Percentiles rank a stretch among this genome's conserved stretches.
phyloP scores from a whole-genome alignment of 768 basidiomycete genomes.

The Russula sp. region DNA sequence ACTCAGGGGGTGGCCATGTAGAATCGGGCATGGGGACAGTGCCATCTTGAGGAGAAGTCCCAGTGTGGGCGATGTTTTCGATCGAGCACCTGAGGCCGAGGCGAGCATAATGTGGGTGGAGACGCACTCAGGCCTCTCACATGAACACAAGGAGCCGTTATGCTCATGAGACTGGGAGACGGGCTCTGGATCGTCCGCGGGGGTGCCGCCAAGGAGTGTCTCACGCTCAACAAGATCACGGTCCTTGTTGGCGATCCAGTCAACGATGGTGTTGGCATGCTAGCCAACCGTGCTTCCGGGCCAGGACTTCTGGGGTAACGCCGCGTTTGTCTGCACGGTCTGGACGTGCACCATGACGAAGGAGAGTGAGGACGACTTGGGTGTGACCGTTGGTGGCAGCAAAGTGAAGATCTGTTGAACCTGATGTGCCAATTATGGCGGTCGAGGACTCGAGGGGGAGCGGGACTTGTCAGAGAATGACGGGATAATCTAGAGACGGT shows the following conservation, averaged over 20 bases:
- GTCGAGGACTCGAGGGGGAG: constrained; percentile 54
- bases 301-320: constrained; percentile 77
- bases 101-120: constrained; percentile 26
- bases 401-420: constrained; percentile 93
- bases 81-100: constrained; percentile 73
- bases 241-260: constrained; percentile 59
- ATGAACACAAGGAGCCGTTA: constrained; percentile 12
- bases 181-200: constrained; percentile 27
- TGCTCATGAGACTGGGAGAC: constrained; percentile 31
- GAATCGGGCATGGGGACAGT: background rate
- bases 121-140: constrained; percentile 9
- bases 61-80: constrained; percentile 44
- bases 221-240: constrained; percentile 50
- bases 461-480: constrained; percentile 63
- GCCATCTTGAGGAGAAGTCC: constrained; percentile 8
- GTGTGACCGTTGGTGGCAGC: constrained; percentile 93
- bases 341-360: constrained; percentile 78
- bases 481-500: constrained; percentile 49
- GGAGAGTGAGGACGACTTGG: constrained; percentile 65
- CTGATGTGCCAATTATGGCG: constrained; percentile 75
- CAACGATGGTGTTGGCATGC: constrained; percentile 67
- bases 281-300: constrained; percentile 70
- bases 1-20: constrained; percentile 11
- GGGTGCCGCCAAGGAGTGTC: constrained; percentile 11
- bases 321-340: constrained; percentile 87